These are phyloP conservation scores for Scortechinia acanthostroma DNA, from an alignment of 2,329 filamentous ascomycete genomes.

Conservation along the genomic window DNA sequence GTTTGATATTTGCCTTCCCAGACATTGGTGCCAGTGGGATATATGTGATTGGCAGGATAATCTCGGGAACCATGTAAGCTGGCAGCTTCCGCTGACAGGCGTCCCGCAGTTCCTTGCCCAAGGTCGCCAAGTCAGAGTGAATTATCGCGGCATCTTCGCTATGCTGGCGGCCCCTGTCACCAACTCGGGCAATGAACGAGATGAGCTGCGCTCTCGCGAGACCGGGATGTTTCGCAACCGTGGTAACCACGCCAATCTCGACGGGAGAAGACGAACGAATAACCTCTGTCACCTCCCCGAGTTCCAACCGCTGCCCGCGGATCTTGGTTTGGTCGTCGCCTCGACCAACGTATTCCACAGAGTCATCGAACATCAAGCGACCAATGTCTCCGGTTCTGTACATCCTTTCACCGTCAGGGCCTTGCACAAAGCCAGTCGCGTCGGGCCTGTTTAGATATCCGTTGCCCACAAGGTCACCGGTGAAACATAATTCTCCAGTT, in stretches of 20 bases:
- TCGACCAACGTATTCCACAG: neutral
- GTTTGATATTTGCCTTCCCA: neutral
- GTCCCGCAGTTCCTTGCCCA: slow-evolving; percentile 4
- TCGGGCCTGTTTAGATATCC: slow-evolving; percentile 27
- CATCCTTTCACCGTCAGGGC: slow-evolving; percentile 5
- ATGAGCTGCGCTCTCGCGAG: slow-evolving; percentile 5
- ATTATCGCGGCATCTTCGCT: slow-evolving; percentile 3
- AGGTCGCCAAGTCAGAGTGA: neutral
- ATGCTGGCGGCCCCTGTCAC: slow-evolving; percentile 6
- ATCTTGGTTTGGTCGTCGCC: slow-evolving; percentile 3
- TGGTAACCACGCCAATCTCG: slow-evolving; percentile 4
- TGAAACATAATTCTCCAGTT: slow-evolving; percentile 33
- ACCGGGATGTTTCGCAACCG: slow-evolving; percentile 6
- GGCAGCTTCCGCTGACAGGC: slow-evolving; percentile 8
- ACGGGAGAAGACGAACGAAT: neutral
- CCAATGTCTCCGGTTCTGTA: slow-evolving; percentile 4
- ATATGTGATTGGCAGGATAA: slow-evolving; percentile 4
- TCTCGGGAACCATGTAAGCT: slow-evolving; percentile 11
- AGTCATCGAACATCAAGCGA: neutral
- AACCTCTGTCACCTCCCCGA: neutral
- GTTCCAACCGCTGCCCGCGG: neutral
- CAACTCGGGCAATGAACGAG: slow-evolving; percentile 8
- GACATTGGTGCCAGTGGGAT: neutral
- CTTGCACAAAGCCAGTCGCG: slow-evolving; percentile 7
- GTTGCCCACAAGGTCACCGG: slow-evolving; percentile 32